Base-by-base conservation (phyloP, 2,329 filamentous ascomycete species). In the Clonostachys byssicola region DNA sequence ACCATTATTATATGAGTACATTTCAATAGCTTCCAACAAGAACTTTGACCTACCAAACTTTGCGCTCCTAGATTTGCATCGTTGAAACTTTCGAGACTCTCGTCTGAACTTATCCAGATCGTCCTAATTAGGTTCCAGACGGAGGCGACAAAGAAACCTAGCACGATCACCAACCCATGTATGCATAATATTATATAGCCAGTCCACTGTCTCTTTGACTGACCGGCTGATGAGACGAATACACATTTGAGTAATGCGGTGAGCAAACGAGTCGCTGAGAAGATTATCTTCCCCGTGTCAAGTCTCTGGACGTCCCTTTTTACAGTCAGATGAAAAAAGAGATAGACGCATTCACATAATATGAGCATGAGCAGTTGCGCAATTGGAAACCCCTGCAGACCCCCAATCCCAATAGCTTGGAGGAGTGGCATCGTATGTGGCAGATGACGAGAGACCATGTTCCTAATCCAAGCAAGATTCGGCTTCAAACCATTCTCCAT, bases 351-450 rank as follows among this genome's bases (percentile, higher is more conserved):
- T 17, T 39, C 36, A 17, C 36, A 39, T 17, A 14, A 14, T 14
- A 17, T 17, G 14, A 39, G 36, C 13, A 39, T 18, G 13, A 18
- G 20, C 13, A 42, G 14, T 42, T 42, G 40, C 13, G 40, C 40
- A 6, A 42, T 10, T 8, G 40, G 40, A 23, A 13, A 42, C 16
- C n/a, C 18, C 33, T 48, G 47, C 42, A 48, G n/a, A 34, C 40
- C 36, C n/a, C 47, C 47, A 38, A 45, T 39, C 7, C 34, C 33
- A 12, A 48, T 5, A 17, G 47, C 42, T 16, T 48, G 43, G 20
- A 48, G 38, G n/a, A 48, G 43, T 14, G 47, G 47, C 36, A 48
- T 41, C 5, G 43, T 41, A 34, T 48, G 42, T 18, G 42, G 47
- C 12, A 48, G 38, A 23, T 48, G 40, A 10, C 16, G 40, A 5